phyloP scores from a whole-genome alignment of 768 basidiomycete species.

The Phallus indusiatus region DNA sequence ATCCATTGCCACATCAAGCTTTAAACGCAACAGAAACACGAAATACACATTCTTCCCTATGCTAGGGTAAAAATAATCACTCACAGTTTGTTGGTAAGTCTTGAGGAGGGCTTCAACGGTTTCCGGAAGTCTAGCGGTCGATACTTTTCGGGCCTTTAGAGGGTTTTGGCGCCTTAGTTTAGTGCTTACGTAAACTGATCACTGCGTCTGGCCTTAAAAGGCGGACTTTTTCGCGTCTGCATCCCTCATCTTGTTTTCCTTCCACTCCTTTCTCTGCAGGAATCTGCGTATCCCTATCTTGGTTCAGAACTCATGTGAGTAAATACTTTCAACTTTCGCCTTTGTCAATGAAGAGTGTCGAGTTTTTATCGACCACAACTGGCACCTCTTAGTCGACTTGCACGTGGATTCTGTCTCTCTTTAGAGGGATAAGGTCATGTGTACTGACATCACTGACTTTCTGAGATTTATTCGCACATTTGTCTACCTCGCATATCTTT shows the following conservation, averaged over 20 bases:
- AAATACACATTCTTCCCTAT: background rate
- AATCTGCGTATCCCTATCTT: background rate
- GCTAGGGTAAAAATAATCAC: background rate
- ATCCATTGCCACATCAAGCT: background rate
- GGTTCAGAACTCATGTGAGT: background rate
- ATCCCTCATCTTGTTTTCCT: background rate
- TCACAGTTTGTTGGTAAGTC: background rate
- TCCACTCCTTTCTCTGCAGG: background rate
- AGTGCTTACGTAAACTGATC: background rate
- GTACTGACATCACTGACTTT: slow-evolving; percentile 71
- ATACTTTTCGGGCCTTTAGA: background rate
- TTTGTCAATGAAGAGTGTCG: slow-evolving; percentile 74
- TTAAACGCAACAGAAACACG: background rate
- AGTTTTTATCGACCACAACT: slow-evolving; percentile 49
- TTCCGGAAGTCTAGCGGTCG: background rate
- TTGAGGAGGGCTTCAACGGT: too few relatives aligned
- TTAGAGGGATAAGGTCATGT: slow-evolving; percentile 27
- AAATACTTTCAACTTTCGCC: background rate
- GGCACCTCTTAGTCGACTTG: slow-evolving; percentile 92
- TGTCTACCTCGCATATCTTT: background rate
- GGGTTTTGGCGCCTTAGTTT: slow-evolving; percentile 7
- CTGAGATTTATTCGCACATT: slow-evolving; percentile 26
- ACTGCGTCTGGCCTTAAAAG: background rate
- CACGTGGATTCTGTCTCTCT: slow-evolving; percentile 20
- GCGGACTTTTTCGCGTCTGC: background rate